A percentile compares a stretch with the other conserved stretches of the same genome.
Conservation (phyloP, 768 basidiomycete genomes). For the Leccinum incarnatum region DNA sequence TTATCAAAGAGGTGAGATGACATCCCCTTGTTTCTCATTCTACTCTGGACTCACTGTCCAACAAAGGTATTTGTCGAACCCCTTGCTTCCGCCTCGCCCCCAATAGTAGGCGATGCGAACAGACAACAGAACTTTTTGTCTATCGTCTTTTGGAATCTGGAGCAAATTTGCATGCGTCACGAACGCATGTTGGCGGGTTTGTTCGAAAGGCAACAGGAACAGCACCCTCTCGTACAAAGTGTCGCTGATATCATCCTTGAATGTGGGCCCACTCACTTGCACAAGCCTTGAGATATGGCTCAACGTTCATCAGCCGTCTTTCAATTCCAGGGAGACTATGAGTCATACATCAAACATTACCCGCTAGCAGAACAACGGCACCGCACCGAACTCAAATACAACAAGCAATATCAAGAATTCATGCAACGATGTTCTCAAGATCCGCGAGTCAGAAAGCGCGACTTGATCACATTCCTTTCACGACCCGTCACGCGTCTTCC, state of each 20-base stretch:
- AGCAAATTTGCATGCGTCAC: conserved; percentile 65
- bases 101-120: conserved; percentile 54
- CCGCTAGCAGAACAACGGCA: conserved; percentile 83
- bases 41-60: conserved; percentile 2
- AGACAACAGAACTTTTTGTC: conserved; percentile 63
- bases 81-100: conserved; percentile 57
- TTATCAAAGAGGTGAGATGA: conserved; percentile 59
- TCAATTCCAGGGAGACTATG: conserved; percentile 63
- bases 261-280: conserved; percentile 41
- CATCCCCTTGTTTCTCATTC: background rate
- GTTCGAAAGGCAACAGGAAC: conserved; percentile 78
- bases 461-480: conserved; percentile 78
- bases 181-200: conserved; percentile 66
- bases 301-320: conserved; percentile 30
- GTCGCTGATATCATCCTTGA: conserved; percentile 86
- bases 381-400: conserved; percentile 69
- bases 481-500: conserved; percentile 89
- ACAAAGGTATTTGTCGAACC: conserved; percentile 70
- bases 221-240: conserved; percentile 79
- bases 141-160: conserved; percentile 83
- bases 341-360: conserved; percentile 84
- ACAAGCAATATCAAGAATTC: conserved; percentile 65
- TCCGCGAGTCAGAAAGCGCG: conserved; percentile 68
- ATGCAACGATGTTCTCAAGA: conserved; percentile 60
- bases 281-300: conserved; percentile 11